These are phyloP conservation scores for Phylloporus sp. DNA, from an alignment of 768 basidiomycete species.

Conservation along the genomic window DNA sequence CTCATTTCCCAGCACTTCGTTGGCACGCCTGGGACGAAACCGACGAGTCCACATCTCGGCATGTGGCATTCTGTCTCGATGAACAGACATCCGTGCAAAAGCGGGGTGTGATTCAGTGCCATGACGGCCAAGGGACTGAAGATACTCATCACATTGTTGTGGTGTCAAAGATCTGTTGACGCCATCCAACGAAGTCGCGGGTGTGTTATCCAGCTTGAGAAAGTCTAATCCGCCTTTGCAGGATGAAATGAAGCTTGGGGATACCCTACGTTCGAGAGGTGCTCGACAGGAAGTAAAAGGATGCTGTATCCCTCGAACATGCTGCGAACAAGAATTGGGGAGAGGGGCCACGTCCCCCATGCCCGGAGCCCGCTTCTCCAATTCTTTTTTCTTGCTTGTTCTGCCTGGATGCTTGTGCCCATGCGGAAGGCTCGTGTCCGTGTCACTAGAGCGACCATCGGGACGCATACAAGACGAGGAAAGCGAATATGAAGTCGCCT, in stretches of 20 bases:
- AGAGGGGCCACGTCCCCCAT: slow-evolving; percentile 34
- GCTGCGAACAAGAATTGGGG: slow-evolving; percentile 50
- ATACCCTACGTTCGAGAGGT: slow-evolving; percentile 8
- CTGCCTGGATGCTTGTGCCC: not conserved
- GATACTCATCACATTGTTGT: slow-evolving; percentile 14
- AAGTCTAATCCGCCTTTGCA: slow-evolving; percentile 15
- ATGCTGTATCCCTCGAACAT: slow-evolving; percentile 56
- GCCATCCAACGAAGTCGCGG: not conserved
- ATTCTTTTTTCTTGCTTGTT: slow-evolving; percentile 4
- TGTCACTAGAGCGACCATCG: not conserved
- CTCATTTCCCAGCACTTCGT: slow-evolving; percentile 78
- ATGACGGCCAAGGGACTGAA: slow-evolving; percentile 8
- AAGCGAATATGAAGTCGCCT: slow-evolving; percentile 5
- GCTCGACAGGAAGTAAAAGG: slow-evolving; percentile 21
- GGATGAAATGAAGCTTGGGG: not conserved
- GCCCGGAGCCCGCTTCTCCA: not conserved
- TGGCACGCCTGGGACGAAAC: slow-evolving; percentile 69
- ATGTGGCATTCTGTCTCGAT: slow-evolving; percentile 10
- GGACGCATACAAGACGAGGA: not conserved
- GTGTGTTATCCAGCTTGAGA: slow-evolving; percentile 8
- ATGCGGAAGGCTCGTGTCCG: slow-evolving; percentile 11
- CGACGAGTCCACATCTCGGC: slow-evolving; percentile 62
- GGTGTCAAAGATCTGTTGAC: slow-evolving; percentile 7
- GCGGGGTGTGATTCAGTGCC: slow-evolving; percentile 43
- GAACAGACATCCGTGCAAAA: slow-evolving; percentile 38